phyloP scores from a whole-genome alignment of 768 basidiomycete species.

The Gymnopilus junonius region DNA sequence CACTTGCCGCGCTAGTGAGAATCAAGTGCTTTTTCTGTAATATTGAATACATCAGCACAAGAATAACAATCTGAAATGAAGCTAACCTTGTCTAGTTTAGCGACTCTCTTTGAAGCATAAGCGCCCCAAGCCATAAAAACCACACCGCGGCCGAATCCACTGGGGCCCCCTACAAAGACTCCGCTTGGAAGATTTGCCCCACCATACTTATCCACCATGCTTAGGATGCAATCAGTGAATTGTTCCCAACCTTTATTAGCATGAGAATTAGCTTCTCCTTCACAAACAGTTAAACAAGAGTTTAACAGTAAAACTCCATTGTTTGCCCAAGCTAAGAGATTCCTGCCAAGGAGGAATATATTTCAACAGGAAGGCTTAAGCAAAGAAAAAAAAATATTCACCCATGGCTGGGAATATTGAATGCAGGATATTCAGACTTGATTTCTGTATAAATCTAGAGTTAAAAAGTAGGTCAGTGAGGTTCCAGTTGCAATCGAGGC shows the following conservation, averaged over 20 bases:
- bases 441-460: constrained; percentile 91
- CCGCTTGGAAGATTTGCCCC: constrained; percentile 62
- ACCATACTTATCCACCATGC: constrained; percentile 76
- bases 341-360: constrained; percentile 46
- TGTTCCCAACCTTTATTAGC: constrained; percentile 88
- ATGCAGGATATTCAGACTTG: constrained; percentile 79
- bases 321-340: constrained; percentile 79
- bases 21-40: constrained; percentile 81
- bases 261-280: constrained; percentile 79
- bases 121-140: constrained; percentile 91
- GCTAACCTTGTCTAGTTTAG: constrained; percentile 72
- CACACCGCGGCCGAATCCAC: constrained; percentile 68
- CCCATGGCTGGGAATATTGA: constrained; percentile 84
- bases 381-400: constrained; percentile 32
- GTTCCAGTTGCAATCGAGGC: not conserved
- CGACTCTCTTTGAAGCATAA: constrained; percentile 83
- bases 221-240: constrained; percentile 83
- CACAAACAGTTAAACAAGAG: constrained; percentile 87
- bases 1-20: constrained; percentile 72
- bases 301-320: constrained; percentile 92
- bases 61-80: not conserved
- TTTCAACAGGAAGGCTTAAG: constrained; percentile 8
- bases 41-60: not conserved
- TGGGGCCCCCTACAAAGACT: constrained; percentile 24
- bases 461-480: constrained; percentile 14